Base-by-base conservation (phyloP, 2,329 filamentous ascomycete species). In the Fusarium papillatum region DNA sequence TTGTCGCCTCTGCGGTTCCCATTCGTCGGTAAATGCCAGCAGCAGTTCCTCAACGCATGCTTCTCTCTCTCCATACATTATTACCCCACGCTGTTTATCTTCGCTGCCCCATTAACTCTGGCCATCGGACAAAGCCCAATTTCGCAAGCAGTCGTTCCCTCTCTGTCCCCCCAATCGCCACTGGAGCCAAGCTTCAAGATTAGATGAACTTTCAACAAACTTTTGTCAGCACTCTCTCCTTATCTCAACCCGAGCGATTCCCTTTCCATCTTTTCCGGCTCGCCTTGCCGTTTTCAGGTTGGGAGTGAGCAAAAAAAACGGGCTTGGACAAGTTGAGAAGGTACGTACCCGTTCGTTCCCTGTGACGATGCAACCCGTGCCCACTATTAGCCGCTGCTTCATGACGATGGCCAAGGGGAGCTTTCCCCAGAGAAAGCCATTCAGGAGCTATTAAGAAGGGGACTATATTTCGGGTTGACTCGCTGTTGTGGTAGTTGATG, bases 301-400 rank as follows among this genome's bases (percentile, higher is more conserved):
- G 46, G 39, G 31, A 60, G 43, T 8, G 10, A 31, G 29, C 29
- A 31, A 31, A 36, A 36, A 59, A 48, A 36, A 10, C 39, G 53
- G 48, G 29, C 48, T 53, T 53, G 43, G 29, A 38, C 39, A 38
- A 53, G 41, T 53, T 9, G 26, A 46, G 62, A 17, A 53, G 46
- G 62, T 64, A 64, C 62, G 62, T 55, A 53, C 34, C 46, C 10
- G 34, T 36, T 17, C 17, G 38, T 26, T 29, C 24, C 38, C 34
- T 17, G 34, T 24, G 41, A 64, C 46, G 66, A 67, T 75, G 55
- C 34, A 63, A 43, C 36, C 48, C 48, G 36, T 68, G 24, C 57
- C 73, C 73, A 75, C 73, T 74, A 22, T 75, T 75, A 75, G 38
- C 73, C 73, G 73, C 73, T 76, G 64, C 73, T 75, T 76, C 64